phyloP scores from a whole-genome alignment of 2,329 filamentous ascomycete genomes.

The Ceratocystis harringtonii region DNA sequence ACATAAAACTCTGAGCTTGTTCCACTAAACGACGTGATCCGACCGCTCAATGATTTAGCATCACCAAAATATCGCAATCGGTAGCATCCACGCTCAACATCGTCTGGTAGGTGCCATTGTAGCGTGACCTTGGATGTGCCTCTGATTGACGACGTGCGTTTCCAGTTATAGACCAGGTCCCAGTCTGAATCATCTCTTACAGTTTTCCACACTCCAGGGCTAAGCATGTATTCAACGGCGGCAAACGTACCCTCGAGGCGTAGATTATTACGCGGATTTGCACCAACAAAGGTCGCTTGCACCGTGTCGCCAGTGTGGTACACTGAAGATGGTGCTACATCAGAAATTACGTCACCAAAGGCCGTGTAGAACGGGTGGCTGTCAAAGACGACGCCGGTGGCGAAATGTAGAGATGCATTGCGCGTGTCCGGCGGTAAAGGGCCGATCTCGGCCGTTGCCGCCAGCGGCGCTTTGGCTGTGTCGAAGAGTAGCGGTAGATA shows the following conservation, averaged over 20 bases:
- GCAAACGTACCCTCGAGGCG: constrained; percentile 63
- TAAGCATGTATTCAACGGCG: constrained; percentile 50
- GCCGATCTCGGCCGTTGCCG: constrained; percentile 28
- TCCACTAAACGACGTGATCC: constrained; percentile 54
- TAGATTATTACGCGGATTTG: constrained; percentile 82
- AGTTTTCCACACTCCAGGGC: constrained; percentile 39
- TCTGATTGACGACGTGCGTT: constrained; percentile 49
- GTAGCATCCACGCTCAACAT: constrained; percentile 43
- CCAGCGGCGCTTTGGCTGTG: constrained; percentile 22
- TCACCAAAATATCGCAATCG: constrained; percentile 71
- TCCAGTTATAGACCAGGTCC: constrained; percentile 70
- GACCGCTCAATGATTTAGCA: constrained; percentile 48
- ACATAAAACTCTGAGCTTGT: constrained; percentile 38
- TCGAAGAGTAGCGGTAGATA: constrained; percentile 27
- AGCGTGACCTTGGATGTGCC: constrained; percentile 67
- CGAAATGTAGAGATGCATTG: constrained; percentile 61
- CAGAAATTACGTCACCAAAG: constrained; percentile 53
- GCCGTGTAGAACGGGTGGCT: constrained; percentile 45
- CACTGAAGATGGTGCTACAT: constrained; percentile 30
- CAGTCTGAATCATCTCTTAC: constrained; percentile 67
- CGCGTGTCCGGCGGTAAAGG: constrained; percentile 64
- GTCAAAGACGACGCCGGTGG: constrained; percentile 64
- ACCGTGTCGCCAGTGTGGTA: constrained; percentile 49
- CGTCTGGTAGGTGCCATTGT: constrained; percentile 60
- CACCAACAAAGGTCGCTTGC: constrained; percentile 59